phyloP scores from a whole-genome alignment of 208 protist species.

The Trypanosoma caninum region DNA sequence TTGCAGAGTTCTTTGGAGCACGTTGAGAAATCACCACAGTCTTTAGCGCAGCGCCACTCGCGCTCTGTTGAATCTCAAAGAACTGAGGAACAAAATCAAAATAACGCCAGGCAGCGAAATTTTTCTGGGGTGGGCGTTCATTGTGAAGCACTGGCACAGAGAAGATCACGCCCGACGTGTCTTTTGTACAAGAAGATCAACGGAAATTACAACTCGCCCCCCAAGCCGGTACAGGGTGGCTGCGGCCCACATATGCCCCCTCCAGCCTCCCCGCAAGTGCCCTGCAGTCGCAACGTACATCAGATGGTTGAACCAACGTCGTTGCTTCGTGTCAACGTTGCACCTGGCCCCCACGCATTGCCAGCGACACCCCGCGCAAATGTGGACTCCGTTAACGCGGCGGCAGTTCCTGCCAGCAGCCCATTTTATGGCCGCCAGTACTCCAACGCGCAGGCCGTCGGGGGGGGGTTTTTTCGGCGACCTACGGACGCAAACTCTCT shows the following conservation, averaged over 20 bases:
- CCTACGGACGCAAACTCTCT: neutral
- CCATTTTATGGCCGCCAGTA: neutral
- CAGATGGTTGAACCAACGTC: neutral
- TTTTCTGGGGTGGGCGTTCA: neutral
- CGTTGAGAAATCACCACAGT: no score
- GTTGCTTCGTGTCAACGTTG: neutral
- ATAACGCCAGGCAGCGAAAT: no score
- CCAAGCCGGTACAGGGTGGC: neutral
- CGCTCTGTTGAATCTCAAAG: no score
- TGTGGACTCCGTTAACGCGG: neutral
- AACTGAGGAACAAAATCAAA: no score
- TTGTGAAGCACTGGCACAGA: neutral
- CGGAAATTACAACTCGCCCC: conserved; percentile 14
- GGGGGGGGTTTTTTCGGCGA: neutral
- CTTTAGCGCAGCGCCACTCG: no score
- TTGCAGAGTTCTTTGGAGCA: no score
- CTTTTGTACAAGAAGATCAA: conserved; percentile 35
- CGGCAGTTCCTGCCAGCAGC: conserved; percentile 3
- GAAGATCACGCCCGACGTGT: conserved; percentile 1
- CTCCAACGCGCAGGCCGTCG: conserved; percentile 3
- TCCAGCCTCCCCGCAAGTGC: neutral
- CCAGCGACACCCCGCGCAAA: neutral
- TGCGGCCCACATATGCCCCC: neutral
- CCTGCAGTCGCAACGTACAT: neutral
- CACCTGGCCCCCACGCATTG: neutral